Base-by-base conservation (phyloP, 306 rosid genomes). In the Fragaria nilgerrensis region DNA sequence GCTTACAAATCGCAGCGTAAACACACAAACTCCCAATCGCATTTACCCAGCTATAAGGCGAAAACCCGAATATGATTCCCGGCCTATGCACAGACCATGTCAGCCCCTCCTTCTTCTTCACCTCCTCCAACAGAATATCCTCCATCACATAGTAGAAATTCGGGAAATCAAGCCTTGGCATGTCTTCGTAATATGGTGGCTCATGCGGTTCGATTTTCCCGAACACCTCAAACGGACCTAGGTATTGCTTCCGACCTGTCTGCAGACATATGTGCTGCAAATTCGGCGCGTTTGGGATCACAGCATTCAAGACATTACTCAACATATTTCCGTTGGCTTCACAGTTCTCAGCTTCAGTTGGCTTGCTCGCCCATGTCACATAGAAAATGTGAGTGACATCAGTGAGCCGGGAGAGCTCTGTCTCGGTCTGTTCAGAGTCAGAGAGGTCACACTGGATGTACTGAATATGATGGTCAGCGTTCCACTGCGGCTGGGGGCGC, bases 401-500 rank as follows among this genome's bases (percentile, higher is more conserved):
- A 3, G 85, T 83, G 9, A 90, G 77, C 13, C 37, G 68, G 32
- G 95, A 88, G 63, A 90, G 95, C 41, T 86, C 71, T 8, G 86
- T 23, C 20, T 75, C n/a, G 59, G 90, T 72, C 27, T 90, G 88
- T 19, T 75, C 5, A 3, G 83, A 79, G 74, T 88, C 87, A 19
- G 83, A 49, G 82, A 90, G 53, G 59, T 90, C 95, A 84, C 95
- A 90, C 67, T 88, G 95, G 78, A 90, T 77, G 61, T 88, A 88
- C 36, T 84, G 80, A 37, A 88, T 34, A 0, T 84, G 88, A 49
- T 83, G 88, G 17, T 83, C 92, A 14, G 78, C 82, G 82, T 81
- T 87, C 95, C 90, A 90, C n/a, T 72, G 9, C 3, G 90, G 89
- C 0, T 83, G 86, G 5, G 87, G 84, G 0, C 92, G 74, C 55